phyloP scores from a whole-genome alignment of 2,329 filamentous ascomycete genomes.

The Microcyclospora pomicola region DNA sequence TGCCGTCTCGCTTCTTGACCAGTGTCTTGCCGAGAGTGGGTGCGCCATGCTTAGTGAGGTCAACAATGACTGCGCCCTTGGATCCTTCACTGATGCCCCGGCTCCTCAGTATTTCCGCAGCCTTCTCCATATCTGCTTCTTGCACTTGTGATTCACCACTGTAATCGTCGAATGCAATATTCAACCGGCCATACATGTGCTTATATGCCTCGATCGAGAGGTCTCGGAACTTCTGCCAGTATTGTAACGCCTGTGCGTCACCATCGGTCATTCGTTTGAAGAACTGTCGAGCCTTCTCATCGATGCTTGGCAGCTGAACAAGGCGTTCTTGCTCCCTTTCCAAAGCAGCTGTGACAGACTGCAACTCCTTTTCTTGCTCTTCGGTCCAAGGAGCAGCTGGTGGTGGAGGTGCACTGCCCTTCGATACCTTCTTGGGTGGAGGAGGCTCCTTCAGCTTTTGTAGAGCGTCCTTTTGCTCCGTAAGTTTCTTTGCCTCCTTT shows the following conservation, averaged over 20 bases:
- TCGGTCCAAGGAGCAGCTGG: slow-evolving; percentile 23
- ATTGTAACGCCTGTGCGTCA: slow-evolving; percentile 42
- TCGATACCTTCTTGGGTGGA: slow-evolving; percentile 26
- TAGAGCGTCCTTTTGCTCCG: slow-evolving; percentile 29
- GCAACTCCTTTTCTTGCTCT: slow-evolving; percentile 36
- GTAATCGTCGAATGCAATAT: slow-evolving; percentile 53
- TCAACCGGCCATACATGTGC: slow-evolving; percentile 48
- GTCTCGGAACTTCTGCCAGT: slow-evolving; percentile 52
- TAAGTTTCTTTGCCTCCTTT: slow-evolving; percentile 43
- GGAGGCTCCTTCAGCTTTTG: slow-evolving; percentile 26
- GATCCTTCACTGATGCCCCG: slow-evolving; percentile 49
- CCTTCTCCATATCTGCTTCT: slow-evolving; percentile 46
- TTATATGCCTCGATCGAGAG: slow-evolving; percentile 52
- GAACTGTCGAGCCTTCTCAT: slow-evolving; percentile 60
- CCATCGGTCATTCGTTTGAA: slow-evolving; percentile 57
- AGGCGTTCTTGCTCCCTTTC: slow-evolving; percentile 35
- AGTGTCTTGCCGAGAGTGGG: slow-evolving; percentile 57
- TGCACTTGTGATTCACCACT: slow-evolving; percentile 56
- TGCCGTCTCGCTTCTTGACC: slow-evolving; percentile 53
- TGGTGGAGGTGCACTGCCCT: slow-evolving; percentile 32
- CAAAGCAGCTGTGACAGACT: slow-evolving; percentile 33
- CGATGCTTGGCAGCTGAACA: slow-evolving; percentile 42
- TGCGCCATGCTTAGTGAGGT: slow-evolving; percentile 53
- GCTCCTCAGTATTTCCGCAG: slow-evolving; percentile 45
- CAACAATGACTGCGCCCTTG: slow-evolving; percentile 53